Conservation (phyloP, 352 stramenopile genomes). For the Pythium utonaiense region DNA sequence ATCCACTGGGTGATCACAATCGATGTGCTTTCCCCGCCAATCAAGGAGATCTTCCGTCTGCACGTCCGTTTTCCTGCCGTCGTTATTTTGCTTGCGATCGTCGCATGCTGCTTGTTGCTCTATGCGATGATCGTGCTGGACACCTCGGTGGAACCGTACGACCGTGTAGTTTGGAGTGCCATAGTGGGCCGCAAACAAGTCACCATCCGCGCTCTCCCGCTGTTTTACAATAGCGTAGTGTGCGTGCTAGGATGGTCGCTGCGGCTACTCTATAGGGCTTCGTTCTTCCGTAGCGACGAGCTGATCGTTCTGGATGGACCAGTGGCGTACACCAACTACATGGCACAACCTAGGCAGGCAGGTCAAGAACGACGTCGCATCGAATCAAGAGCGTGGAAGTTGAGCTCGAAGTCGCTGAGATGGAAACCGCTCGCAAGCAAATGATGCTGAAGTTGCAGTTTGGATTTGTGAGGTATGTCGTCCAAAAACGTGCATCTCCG, state of each 20-base stretch:
- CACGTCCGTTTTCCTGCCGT: background rate
- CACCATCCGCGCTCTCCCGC: background rate
- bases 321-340: background rate
- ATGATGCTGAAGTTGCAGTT: no score
- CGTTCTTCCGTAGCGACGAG: background rate
- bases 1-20: slow-evolving; percentile 15
- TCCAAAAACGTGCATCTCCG: no score
- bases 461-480: no score
- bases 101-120: background rate
- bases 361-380: background rate
- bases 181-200: background rate
- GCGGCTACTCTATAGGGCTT: background rate
- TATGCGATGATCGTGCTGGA: background rate
- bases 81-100: background rate
- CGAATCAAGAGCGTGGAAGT: background rate
- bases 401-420: no score
- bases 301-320: slow-evolving; percentile 3
- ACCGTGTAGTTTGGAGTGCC: background rate
- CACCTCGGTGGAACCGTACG: background rate
- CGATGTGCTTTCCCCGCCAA: slow-evolving; percentile 4
- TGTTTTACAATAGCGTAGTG: background rate
- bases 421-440: no score
- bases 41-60: background rate
- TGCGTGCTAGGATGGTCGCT: background rate
- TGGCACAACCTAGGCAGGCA: background rate